Evolutionary conservation across 2,329 filamentous ascomycete genomes (phyloP), one percentile per base, ranked within the genome.

Genomic region (Triangularia setosa): DNA sequence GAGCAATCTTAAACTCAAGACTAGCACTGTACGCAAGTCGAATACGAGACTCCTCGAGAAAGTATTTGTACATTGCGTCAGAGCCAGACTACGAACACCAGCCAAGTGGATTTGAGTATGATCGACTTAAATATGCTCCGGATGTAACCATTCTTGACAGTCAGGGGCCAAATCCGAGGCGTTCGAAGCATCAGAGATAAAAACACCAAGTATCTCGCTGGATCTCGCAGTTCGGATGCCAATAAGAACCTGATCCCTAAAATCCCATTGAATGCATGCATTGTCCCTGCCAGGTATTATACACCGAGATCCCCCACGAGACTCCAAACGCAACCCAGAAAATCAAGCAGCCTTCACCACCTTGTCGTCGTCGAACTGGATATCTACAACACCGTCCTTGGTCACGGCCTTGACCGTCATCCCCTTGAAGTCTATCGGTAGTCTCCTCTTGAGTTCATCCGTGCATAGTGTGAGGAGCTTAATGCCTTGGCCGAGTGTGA

Each of bases 391-490:
- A 11, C 96, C 95, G 72, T 98, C 92, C 81, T 96, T 96, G 67
- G 93, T 97, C 73, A 99, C 88, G 35, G 93, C 90, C 84, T 98
- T 98, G 73, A 99, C 93, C 61, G 84, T 75, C 88, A 97, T 91
- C 44, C 95, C 95, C 85, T 99, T 99, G 86, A 98, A 99, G 78
- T 99, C 95, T 75, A 99, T 93, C 65, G 95, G 95, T 83, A 99
- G 86, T 79, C 96, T 87, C 77, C 95, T 88, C 87, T 97, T 97
- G 76, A 99, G 82, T 83, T 99, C 95, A 77, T 98, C 93, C 71
- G 92, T 95, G 81, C 95, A 99, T 89, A 97, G 90, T 73, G 87
- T 89, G 73, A 99, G 82, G 68, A 99, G 87, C 83, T 97, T 95
- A 80, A 97, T 86, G 64, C 95, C 95, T 78, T 96, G 87, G 68